Base-by-base conservation (phyloP, 768 basidiomycete species). In the Trametes coccinea region DNA sequence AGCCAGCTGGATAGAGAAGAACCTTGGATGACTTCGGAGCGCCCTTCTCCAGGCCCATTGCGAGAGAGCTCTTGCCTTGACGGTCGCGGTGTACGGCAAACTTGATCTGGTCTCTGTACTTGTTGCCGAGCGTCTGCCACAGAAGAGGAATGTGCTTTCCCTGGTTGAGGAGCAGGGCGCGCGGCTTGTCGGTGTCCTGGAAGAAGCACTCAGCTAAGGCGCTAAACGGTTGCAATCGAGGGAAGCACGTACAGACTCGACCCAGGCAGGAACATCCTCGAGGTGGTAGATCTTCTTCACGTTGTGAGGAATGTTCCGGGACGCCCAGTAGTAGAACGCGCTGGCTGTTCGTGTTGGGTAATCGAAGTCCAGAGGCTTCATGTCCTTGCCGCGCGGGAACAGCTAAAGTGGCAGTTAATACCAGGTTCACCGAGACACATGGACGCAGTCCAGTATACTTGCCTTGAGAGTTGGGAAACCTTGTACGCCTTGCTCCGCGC, bases 381-480 rank as follows among this genome's bases (percentile, higher is more conserved):
- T 71, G 55, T 84, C 78, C 8, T 77, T 79, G 7, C 94, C 95
- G 44, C 89, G 82, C 10, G 95, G 93, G 77, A 89, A 98, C 2
- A 91, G 75, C 85, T 89, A 62, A 2, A 53, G 14, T n/a, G 53
- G n/a, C 49, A 5, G 34, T 59, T 51, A 48, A 53, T 31, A 33
- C 29, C 17, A 34, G 5, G 39, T 3, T 44, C 17, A 53, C 48
- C 14, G 7, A 22, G 22, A 27, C 31, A n/a, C 10, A 16, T 7
- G 8, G n/a, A 41, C n/a, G 11, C 58, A 8, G 50, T 6, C 7
- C 50, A 43, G 46, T 8, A 43, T 14, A 43, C 60, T 73, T 48
- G 67, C 86, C 78, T 98, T 98, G 73, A 98, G 79, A 2, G 95
- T 97, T 2, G 95, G 95, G 82, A 95, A 98, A 2, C 95, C 95